These are phyloP conservation scores for Dictyostelium capitatum DNA, from an alignment of 78 protist genomes.

Conservation along the genomic window DNA sequence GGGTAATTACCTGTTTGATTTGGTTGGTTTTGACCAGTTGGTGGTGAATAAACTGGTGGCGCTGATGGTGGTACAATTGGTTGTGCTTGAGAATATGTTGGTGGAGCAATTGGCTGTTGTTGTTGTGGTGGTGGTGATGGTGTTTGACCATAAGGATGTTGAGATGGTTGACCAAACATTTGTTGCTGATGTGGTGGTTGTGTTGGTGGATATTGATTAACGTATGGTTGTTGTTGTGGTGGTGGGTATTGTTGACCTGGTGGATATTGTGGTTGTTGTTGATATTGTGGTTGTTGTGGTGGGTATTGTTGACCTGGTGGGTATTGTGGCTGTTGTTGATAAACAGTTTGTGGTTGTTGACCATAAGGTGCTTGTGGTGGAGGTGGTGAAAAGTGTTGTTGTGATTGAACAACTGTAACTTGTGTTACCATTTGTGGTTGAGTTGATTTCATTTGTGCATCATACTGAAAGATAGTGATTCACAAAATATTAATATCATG, in stretches of 20 bases:
- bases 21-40: too few species aligned
- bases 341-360: neutral
- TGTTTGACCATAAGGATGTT: slow-evolving; percentile 10
- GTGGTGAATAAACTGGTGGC: neutral
- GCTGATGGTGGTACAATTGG: neutral
- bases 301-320: neutral
- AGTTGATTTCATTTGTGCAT: neutral
- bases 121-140: neutral
- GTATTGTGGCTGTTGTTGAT: neutral
- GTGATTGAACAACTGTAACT: neutral
- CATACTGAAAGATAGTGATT: neutral
- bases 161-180: neutral
- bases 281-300: neutral
- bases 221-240: neutral
- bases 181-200: neutral
- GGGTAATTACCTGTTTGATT: too few species aligned
- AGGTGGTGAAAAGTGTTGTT: neutral
- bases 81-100: neutral
- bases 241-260: neutral
- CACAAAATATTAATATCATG: neutral
- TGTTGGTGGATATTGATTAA: neutral
- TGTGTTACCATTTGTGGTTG: neutral
- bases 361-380: neutral
- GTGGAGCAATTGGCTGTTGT: neutral
- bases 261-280: neutral